A percentile compares a stretch with the other conserved stretches of the same genome.
Evolutionary conservation across 495 filamentous ascomycete genomes (phyloP).

Genomic region (Xylaria palmicola): DNA sequence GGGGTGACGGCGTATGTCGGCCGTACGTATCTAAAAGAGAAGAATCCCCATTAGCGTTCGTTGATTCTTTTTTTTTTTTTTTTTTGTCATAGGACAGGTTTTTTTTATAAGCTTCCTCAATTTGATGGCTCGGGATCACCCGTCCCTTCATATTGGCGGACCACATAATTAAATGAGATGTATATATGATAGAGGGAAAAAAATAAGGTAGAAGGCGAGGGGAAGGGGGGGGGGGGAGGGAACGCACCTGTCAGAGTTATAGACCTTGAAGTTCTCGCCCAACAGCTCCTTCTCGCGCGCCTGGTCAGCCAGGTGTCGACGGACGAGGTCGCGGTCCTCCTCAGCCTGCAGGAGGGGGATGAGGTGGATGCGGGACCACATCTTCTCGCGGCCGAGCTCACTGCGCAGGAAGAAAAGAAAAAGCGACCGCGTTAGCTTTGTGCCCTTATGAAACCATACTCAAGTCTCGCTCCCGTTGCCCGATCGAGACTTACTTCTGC

Average conservation of each 20-base stretch:
- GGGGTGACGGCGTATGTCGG: constrained; percentile 69
- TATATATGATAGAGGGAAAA: neutral
- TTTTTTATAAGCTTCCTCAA: too few species aligned
- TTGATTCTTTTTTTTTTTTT: too few species aligned
- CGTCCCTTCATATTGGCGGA: too few species aligned
- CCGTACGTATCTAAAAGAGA: constrained; percentile 59
- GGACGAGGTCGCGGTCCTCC: constrained; percentile 89
- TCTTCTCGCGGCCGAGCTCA: constrained; percentile 93
- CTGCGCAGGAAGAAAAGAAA: too few species aligned
- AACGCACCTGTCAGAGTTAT: constrained; percentile 82
- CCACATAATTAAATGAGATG: neutral
- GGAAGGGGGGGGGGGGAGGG: neutral
- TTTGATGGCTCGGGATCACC: too few species aligned
- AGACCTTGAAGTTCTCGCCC: constrained; percentile 74
- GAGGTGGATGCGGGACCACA: constrained; percentile 92
- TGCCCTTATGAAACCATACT: too few species aligned
- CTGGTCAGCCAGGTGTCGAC: constrained; percentile 79
- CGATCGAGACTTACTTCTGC: constrained; percentile 65
- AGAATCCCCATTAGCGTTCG: neutral
- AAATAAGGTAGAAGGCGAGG: neutral
- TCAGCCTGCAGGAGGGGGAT: constrained; percentile 93
- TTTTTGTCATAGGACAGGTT: too few species aligned
- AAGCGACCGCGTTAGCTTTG: too few species aligned
- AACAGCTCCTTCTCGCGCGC: constrained; percentile 86
- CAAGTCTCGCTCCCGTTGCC: neutral